phyloP scores from a whole-genome alignment of 495 filamentous ascomycete species.

The Podospora australis region DNA sequence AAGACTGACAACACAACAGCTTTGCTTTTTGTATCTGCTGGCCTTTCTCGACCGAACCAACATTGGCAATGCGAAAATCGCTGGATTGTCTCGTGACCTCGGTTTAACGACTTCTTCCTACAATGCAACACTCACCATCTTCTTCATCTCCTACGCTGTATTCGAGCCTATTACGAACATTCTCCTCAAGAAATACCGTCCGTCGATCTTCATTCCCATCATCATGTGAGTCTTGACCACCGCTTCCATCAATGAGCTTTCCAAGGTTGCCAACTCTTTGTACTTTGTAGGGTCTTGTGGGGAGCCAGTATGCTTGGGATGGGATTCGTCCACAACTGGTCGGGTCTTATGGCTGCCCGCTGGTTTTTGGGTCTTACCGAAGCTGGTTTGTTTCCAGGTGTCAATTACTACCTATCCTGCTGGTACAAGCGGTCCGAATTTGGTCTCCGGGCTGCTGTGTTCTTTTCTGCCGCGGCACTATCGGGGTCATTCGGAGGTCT shows the following conservation, averaged over 20 bases:
- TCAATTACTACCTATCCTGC: slow-evolving; percentile 81
- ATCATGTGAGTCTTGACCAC: slow-evolving; percentile 56
- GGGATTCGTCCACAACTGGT: slow-evolving; percentile 74
- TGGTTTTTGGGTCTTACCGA: slow-evolving; percentile 83
- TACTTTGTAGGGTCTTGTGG: slow-evolving; percentile 45
- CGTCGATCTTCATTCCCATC: slow-evolving; percentile 53
- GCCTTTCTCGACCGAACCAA: slow-evolving; percentile 80
- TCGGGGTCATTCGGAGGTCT: slow-evolving; percentile 84
- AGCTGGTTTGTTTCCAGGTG: slow-evolving; percentile 79
- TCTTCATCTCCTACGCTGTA: slow-evolving; percentile 86
- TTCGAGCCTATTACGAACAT: slow-evolving; percentile 87
- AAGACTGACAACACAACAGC: slow-evolving; percentile 26
- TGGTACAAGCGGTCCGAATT: slow-evolving; percentile 84
- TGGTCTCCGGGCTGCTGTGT: slow-evolving; percentile 66
- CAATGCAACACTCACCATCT: slow-evolving; percentile 73
- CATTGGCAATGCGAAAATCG: slow-evolving; percentile 86
- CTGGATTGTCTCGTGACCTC: slow-evolving; percentile 59
- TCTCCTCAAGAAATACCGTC: slow-evolving; percentile 66
- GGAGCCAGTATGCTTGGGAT: slow-evolving; percentile 77
- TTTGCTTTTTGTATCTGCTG: slow-evolving; percentile 77
- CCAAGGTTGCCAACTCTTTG: not conserved
- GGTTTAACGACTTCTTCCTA: slow-evolving; percentile 53
- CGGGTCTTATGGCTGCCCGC: slow-evolving; percentile 72
- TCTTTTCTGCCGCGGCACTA: slow-evolving; percentile 82
- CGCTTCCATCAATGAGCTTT: slow-evolving; percentile 9